A percentile compares a stretch with the other conserved stretches of the same genome.
phyloP scores from a whole-genome alignment of 1,284 basidiomycete species.

The Cutaneotrichosporon arboriforme region DNA sequence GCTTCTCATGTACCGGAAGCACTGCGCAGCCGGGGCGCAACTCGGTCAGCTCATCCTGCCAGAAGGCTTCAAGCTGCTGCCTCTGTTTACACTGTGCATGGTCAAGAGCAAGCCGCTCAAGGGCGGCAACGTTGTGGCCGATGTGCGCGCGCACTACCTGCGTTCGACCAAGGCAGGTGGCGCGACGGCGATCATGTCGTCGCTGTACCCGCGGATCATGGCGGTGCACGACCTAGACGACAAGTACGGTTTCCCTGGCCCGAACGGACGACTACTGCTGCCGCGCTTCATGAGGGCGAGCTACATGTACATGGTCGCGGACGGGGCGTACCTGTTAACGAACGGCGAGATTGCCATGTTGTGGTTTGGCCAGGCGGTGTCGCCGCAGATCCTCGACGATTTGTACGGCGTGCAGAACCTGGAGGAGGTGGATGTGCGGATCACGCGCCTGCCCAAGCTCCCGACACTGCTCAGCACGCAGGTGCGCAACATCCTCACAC shows the following conservation, averaged over 20 bases:
- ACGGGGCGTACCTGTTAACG: constrained; percentile 87
- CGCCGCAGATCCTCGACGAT: constrained; percentile 75
- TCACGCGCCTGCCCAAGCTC: constrained; percentile 69
- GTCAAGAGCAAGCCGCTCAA: constrained; percentile 89
- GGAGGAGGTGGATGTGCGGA: constrained; percentile 63
- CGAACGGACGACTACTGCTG: constrained; percentile 59
- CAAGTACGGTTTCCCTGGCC: constrained; percentile 58
- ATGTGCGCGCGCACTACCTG: constrained; percentile 83
- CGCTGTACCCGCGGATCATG: constrained; percentile 84
- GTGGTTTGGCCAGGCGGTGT: constrained; percentile 82
- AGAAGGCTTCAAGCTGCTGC: constrained; percentile 85
- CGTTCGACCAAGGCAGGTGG: constrained; percentile 58
- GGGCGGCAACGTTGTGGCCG: constrained; percentile 86
- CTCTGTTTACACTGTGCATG: constrained; percentile 75
- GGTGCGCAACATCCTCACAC: constrained; percentile 73
- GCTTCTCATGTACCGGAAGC: constrained; percentile 78
- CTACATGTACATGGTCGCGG: constrained; percentile 80
- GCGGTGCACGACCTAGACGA: constrained; percentile 82
- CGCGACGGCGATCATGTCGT: constrained; percentile 64
- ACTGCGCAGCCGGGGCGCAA: constrained; percentile 79
- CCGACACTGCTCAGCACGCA: constrained; percentile 75
- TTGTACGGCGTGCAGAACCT: constrained; percentile 80
- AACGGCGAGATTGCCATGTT: constrained; percentile 87
- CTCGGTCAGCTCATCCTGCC: constrained; percentile 89
- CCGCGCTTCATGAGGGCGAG: constrained; percentile 79